Evolutionary conservation across 768 basidiomycete species (phyloP).

Genomic region (Steccherinum ochraceum): DNA sequence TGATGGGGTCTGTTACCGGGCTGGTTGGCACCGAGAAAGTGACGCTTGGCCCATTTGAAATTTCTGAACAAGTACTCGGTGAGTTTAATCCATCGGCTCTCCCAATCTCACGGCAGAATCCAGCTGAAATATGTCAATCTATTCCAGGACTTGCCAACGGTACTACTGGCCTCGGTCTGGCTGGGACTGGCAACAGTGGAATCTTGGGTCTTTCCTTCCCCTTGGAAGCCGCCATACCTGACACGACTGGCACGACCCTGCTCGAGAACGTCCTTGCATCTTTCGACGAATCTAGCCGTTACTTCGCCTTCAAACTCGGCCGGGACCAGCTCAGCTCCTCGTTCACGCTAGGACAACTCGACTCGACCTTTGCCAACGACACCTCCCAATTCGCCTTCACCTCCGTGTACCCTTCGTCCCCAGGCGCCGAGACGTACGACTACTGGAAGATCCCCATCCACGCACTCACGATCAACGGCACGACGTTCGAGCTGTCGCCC

Average conservation of each 20-base stretch:
- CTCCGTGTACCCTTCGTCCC: constrained; percentile 28
- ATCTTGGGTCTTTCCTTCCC: constrained; percentile 51
- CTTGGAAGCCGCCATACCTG: constrained; percentile 37
- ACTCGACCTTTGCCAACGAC: constrained; percentile 28
- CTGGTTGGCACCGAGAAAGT: constrained; percentile 39
- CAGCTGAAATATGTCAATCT: too few species aligned
- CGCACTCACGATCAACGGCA: constrained; percentile 37
- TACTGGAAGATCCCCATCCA: constrained; percentile 54
- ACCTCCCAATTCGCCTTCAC: constrained; percentile 28
- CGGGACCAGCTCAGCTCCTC: constrained; percentile 32
- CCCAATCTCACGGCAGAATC: too few species aligned
- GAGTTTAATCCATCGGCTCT: constrained; percentile 5
- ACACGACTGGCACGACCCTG: constrained; percentile 36
- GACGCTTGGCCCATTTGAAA: constrained; percentile 36
- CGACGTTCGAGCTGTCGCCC: constrained; percentile 32
- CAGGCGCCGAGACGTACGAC: constrained; percentile 28
- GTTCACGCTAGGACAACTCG: constrained; percentile 47
- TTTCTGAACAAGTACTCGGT: constrained; percentile 46
- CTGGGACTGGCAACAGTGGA: constrained; percentile 43
- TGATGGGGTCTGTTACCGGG: constrained; percentile 46
- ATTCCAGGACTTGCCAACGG: constrained; percentile 37
- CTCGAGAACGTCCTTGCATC: constrained; percentile 42
- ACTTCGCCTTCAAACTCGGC: constrained; percentile 47
- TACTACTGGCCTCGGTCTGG: constrained; percentile 37
- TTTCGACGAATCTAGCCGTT: constrained; percentile 33